Percentiles rank a stretch among this genome's conserved stretches.
Evolutionary conservation across 148 eudicot species (phyloP).

Genomic region (Silene uniflora): DNA sequence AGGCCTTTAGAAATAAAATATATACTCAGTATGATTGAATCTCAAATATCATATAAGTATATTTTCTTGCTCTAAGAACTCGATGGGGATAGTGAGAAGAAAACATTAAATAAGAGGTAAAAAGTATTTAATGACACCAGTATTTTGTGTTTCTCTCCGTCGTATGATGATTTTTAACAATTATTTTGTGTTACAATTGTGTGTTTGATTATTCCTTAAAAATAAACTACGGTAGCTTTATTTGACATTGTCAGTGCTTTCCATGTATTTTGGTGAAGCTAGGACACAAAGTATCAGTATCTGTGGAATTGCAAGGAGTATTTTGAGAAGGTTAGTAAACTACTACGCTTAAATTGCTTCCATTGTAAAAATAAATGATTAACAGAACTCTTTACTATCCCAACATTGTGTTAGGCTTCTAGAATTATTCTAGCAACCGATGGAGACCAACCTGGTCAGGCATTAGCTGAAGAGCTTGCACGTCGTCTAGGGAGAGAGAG

Average conservation of each 20-base stretch:
- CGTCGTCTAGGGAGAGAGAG: slow-evolving; percentile 95
- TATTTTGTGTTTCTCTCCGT: not conserved
- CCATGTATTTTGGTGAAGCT: slow-evolving; percentile 41
- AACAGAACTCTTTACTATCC: not conserved
- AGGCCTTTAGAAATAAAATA: not conserved
- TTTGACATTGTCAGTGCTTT: slow-evolving; percentile 9
- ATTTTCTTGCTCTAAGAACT: not conserved
- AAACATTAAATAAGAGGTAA: not conserved
- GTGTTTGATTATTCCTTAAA: not conserved
- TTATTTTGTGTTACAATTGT: not conserved
- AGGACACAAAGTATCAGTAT: slow-evolving; percentile 86
- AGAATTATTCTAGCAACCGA: slow-evolving; percentile 95
- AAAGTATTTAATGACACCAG: not conserved
- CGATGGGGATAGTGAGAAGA: not conserved
- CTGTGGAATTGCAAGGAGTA: slow-evolving; percentile 88
- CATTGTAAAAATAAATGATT: not conserved
- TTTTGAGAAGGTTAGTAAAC: slow-evolving; percentile 58
- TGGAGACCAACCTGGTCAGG: slow-evolving; percentile 88
- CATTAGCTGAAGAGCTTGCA: slow-evolving; percentile 96
- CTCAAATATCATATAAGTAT: not conserved
- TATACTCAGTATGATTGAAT: not conserved
- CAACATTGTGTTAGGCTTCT: slow-evolving; percentile 54
- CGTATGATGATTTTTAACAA: not conserved
- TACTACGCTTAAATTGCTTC: slow-evolving; percentile 2
- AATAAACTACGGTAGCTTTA: not conserved